Evolutionary conservation across 257 asterid species (phyloP).

Genomic region (Solanum sitiens): DNA sequence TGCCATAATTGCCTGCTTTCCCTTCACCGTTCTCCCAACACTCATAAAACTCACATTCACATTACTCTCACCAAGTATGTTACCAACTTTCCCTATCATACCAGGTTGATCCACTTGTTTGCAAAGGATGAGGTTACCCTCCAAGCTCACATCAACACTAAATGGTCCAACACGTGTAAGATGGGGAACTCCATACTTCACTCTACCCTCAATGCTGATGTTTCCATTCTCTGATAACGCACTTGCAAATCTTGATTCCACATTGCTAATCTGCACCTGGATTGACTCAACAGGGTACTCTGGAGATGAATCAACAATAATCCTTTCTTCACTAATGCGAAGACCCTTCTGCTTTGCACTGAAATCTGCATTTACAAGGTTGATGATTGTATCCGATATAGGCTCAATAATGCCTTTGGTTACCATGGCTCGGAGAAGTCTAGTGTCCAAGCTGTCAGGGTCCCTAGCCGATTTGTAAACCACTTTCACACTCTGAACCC

Average conservation of each 20-base stretch:
- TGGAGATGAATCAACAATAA: constrained; percentile 41
- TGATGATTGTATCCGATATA: constrained; percentile 64
- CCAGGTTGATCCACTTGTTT: constrained; percentile 96
- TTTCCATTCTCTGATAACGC: constrained; percentile 61
- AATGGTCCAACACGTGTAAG: constrained; percentile 68
- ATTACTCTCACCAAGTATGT: constrained; percentile 64
- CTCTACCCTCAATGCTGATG: constrained; percentile 69
- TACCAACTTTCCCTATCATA: constrained; percentile 90
- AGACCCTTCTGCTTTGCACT: constrained; percentile 91
- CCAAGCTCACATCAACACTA: constrained; percentile 79
- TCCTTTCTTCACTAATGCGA: constrained; percentile 77
- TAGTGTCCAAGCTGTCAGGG: constrained; percentile 86
- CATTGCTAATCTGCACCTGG: constrained; percentile 69
- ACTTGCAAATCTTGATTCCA: constrained; percentile 65
- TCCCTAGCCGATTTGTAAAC: constrained; percentile 66
- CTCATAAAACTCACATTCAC: constrained; percentile 98
- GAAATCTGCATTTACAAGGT: constrained; percentile 97
- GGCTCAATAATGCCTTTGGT: constrained; percentile 95
- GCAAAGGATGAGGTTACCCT: constrained; percentile 75
- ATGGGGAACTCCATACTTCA: constrained; percentile 74
- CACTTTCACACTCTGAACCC: constrained; percentile 76
- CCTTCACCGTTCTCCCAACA: constrained; percentile 71
- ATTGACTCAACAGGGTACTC: constrained; percentile 68
- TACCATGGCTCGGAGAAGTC: constrained; percentile 95
- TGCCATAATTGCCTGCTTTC: constrained; percentile 91